Conservation (phyloP, 306 rosid species). For the Cicer arietinum region DNA sequence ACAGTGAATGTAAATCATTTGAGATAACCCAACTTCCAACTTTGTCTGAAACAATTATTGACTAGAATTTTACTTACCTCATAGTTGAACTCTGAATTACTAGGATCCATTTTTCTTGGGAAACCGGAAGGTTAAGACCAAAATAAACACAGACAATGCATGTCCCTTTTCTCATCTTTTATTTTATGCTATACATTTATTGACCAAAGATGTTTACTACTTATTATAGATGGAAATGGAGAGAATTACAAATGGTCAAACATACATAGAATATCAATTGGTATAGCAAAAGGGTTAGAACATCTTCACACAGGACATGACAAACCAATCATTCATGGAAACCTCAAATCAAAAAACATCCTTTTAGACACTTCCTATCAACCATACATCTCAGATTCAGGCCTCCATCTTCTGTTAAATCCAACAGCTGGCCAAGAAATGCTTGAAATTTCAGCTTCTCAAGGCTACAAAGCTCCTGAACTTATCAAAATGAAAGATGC, state of each 20-base stretch:
- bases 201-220: constrained; percentile 43
- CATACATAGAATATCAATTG: constrained; percentile 64
- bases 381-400: constrained; percentile 75
- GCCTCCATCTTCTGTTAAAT: constrained; percentile 78
- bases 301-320: constrained; percentile 75
- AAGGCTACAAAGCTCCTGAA: constrained; percentile 93
- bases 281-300: constrained; percentile 79
- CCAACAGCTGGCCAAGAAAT: constrained; percentile 83
- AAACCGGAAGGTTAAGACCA: no score
- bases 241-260: constrained; percentile 76
- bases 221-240: constrained; percentile 58
- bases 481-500: constrained; percentile 88
- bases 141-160: no score
- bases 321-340: constrained; percentile 80
- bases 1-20: no score
- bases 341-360: constrained; percentile 83
- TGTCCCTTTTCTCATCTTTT: no score
- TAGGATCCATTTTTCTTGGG: no score
- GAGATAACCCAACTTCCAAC: no score
- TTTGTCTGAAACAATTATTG: no score
- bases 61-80: no score
- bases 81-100: no score
- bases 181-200: neutral
- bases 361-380: constrained; percentile 67
- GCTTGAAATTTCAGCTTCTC: constrained; percentile 76